Base-by-base conservation (phyloP, 305 asterid genomes). In the Stenogyne calaminthoides region DNA sequence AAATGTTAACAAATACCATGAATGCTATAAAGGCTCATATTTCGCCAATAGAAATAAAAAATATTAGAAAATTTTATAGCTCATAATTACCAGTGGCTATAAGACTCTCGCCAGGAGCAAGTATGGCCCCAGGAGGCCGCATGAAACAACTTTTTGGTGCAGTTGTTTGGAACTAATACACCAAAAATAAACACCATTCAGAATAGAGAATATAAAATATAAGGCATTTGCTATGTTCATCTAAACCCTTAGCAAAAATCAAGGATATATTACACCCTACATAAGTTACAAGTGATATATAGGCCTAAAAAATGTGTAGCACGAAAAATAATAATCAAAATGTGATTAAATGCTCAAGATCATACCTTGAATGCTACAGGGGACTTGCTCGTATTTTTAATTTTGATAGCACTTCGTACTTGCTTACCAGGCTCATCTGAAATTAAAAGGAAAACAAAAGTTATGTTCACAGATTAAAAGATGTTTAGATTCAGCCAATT, bases 91-190 rank as follows among this genome's bases (percentile, higher is more conserved):
- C 98, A 10, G 96, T 85, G 73, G 98, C 98, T 73, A 92, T 85
- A 63, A 94, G 77, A 76, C 85, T 90, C 88, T 94, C 95, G 73
- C 99, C 96, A 59, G 98, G 99, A 78, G 96, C 79, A 80, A 94
- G 97, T 80, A 94, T 84, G 77, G 95, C 96, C 8, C 99, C 99
- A 68, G 99, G 99, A 77, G 99, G 99, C 68, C 97, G 97, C 98
- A 94, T 90, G 84, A 91, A 94, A 86, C 98, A 94, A 72, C 98
- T 92, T 79, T 92, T 94, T 36, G 99, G 99, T 59, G 89, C 95
- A 75, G 97, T 91, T 65, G 98, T 94, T 91, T 92, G 99, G 81
- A 94, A 94, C 98, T 90, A 64, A 39, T 66, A 73, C 62, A 84
- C 54, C 70, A 80, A 44, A 72, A 22, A 73, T 42, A 75, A 80